Base-by-base conservation (phyloP, 257 asterid species). In the Paulownia fortunei region DNA sequence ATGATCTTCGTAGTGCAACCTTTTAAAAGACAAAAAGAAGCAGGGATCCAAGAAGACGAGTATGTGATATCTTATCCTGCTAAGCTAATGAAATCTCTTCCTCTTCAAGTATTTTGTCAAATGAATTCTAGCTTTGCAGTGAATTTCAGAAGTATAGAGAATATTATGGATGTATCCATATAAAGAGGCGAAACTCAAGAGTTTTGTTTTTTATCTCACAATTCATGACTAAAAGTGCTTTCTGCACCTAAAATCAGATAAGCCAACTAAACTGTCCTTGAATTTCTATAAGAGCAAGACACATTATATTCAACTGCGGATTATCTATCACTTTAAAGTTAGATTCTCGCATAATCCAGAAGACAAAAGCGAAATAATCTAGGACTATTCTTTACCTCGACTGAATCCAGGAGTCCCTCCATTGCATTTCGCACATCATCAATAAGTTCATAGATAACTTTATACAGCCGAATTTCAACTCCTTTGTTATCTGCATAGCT, bases 331-430 rank as follows among this genome's bases (percentile, higher is more conserved):
- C 44, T 61, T 15, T 24, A 18, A 44, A 67, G 19, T 37, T 27
- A 34, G 27, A 67, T 19, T n/a, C 62, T 26, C n/a, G 13, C 23
- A 63, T 42, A 24, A 41, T 62, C 56, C 41, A 42, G 61, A 56
- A 59, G 23, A 11, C 47, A 70, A 34, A 74, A 60, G 66, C 16
- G 21, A 7, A 67, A 69, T 67, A 44, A 18, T 59, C 39, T 30
- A 61, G 21, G 46, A 49, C 44, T 11, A 62, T 79, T 51, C 5
- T 70, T 76, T 89, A 96, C 99, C 97, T 96, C 97, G 11, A 93
- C 97, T 26, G 89, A 49, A 62, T 93, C 98, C 76, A 96, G 88
- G 82, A 93, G 97, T 59, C 98, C 97, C 89, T 96, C 99, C 99
- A 96, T 96, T 42, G 97, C 97, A 6, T 82, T 93, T 42, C 99